A percentile compares a stretch with the other conserved stretches of the same genome.
Conservation (phyloP, 768 basidiomycete species). For the Gloeopeniophorella convolvens region DNA sequence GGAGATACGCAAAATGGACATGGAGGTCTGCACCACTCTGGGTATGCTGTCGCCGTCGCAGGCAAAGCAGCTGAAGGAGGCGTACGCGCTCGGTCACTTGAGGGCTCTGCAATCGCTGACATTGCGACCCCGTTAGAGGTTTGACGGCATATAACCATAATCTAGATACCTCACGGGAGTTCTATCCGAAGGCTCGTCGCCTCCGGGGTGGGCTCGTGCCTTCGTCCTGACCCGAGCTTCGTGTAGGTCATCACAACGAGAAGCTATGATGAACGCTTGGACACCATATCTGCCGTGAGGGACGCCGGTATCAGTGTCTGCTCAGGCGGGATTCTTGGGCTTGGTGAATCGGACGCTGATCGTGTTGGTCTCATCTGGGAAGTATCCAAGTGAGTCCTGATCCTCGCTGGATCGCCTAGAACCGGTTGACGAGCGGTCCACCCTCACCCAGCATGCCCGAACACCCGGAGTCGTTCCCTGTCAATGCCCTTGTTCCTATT, state of each 20-base stretch:
- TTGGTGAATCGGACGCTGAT: conserved; percentile 87
- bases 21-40: conserved; percentile 99
- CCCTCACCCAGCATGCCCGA: conserved; percentile 91
- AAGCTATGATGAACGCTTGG: conserved; percentile 87
- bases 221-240: background rate
- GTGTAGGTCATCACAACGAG: conserved; percentile 84
- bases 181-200: conserved; percentile 76
- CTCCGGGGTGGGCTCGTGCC: conserved; percentile 2
- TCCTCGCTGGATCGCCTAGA: conserved; percentile 11
- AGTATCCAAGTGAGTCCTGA: conserved; percentile 66
- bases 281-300: conserved; percentile 85
- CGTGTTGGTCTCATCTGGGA: conserved; percentile 93
- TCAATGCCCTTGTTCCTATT: conserved; percentile 95
- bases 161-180: conserved; percentile 95
- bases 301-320: conserved; percentile 97
- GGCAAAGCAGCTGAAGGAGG: conserved; percentile 86
- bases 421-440: conserved; percentile 1
- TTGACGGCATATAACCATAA: conserved; percentile 99
- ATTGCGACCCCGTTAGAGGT: conserved; percentile 42
- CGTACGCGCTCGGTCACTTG: conserved; percentile 42
- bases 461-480: conserved; percentile 98
- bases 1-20: conserved; percentile 88
- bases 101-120: background rate
- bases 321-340: conserved; percentile 91
- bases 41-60: conserved; percentile 96